These are phyloP conservation scores for Lachnellula suecica DNA, from an alignment of 2,329 filamentous ascomycete genomes.

Conservation along the genomic window DNA sequence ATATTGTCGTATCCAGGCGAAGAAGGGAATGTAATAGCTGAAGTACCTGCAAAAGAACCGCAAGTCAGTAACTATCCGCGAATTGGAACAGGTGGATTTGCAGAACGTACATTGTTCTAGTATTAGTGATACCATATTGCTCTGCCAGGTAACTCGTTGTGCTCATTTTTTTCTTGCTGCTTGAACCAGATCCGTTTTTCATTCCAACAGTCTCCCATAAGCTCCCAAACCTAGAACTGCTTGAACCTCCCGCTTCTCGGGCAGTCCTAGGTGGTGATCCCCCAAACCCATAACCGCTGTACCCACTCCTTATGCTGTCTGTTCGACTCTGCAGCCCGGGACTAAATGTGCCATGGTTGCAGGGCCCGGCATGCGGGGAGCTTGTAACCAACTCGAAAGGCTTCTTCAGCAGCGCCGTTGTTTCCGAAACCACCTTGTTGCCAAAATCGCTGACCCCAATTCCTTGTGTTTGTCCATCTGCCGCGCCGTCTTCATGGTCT, in stretches of 20 bases:
- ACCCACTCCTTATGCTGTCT: conserved; percentile 25
- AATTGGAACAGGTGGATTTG: not conserved
- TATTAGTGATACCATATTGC: conserved; percentile 72
- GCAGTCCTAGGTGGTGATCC: conserved; percentile 18
- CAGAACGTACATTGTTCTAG: conserved; percentile 65
- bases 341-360: conserved; percentile 76
- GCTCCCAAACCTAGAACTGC: conserved; percentile 21
- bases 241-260: conserved; percentile 11
- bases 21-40: conserved; percentile 87
- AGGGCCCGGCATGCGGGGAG: conserved; percentile 40
- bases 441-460: conserved; percentile 3
- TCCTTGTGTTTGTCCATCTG: conserved; percentile 8
- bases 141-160: conserved; percentile 72
- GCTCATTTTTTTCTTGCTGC: conserved; percentile 61
- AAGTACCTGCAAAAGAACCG: conserved; percentile 63
- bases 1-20: conserved; percentile 91
- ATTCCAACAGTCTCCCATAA: conserved; percentile 24
- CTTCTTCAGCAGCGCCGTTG: conserved; percentile 50
- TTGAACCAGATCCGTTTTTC: conserved; percentile 17
- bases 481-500: conserved; percentile 13
- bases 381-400: conserved; percentile 26
- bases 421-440: conserved; percentile 40
- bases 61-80: conserved; percentile 6
- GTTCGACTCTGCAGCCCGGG: conserved; percentile 51
- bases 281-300: conserved; percentile 22